Conservation (phyloP, 306 rosid genomes). For the Neltuma alba region DNA sequence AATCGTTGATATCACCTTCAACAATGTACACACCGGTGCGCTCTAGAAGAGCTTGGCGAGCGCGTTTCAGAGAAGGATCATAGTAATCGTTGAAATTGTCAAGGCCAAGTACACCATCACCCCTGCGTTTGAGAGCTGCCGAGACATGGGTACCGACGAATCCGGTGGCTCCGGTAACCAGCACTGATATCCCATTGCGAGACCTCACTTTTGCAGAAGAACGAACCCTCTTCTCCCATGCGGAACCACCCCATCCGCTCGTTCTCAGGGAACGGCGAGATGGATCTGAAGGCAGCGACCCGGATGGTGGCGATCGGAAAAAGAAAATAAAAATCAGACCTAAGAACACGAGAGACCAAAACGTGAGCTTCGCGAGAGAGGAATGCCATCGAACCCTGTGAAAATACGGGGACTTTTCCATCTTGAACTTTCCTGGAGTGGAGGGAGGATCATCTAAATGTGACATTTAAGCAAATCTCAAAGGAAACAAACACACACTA, state of each 20-base stretch:
- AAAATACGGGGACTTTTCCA: slow-evolving; percentile 77
- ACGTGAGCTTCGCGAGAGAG: slow-evolving; percentile 74
- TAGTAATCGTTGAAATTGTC: slow-evolving; percentile 89
- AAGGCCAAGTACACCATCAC: slow-evolving; percentile 83
- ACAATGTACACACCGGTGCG: slow-evolving; percentile 86
- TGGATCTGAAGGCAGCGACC: slow-evolving; percentile 57
- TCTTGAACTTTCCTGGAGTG: slow-evolving; percentile 94
- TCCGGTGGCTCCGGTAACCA: slow-evolving; percentile 93
- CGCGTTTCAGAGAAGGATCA: slow-evolving; percentile 82
- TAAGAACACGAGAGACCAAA: slow-evolving; percentile 77
- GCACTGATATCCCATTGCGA: slow-evolving; percentile 64
- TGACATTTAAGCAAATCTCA: slow-evolving; percentile 58
- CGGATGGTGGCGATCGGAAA: slow-evolving; percentile 66
- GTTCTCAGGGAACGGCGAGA: slow-evolving; percentile 81
- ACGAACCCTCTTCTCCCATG: slow-evolving; percentile 86
- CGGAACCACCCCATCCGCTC: slow-evolving; percentile 82
- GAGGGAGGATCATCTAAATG: slow-evolving; percentile 79
- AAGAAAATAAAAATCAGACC: slow-evolving; percentile 84
- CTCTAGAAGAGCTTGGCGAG: slow-evolving; percentile 79
- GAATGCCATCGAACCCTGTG: slow-evolving; percentile 79
- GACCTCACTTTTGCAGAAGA: slow-evolving; percentile 75
- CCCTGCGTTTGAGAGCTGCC: slow-evolving; percentile 85
- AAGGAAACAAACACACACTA: slow-evolving; percentile 38
- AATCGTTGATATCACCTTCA: slow-evolving; percentile 93
- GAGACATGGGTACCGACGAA: slow-evolving; percentile 95